Evolutionary conservation across 345 rosid species (phyloP).

Genomic region (Pistacia integerrima): DNA sequence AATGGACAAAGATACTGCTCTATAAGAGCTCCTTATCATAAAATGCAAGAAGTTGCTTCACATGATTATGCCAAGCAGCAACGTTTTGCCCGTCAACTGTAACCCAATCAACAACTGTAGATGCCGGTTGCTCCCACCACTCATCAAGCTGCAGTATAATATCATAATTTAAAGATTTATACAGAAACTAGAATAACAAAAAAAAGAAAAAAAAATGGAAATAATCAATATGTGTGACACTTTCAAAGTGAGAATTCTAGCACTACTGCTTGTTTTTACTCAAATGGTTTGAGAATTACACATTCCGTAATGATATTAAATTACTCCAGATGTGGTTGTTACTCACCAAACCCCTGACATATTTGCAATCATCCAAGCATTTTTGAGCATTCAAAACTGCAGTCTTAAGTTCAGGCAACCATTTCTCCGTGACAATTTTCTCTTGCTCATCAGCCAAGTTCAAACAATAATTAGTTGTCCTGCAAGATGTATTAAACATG

Average conservation of each 20-base stretch:
- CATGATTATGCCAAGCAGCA: constrained; percentile 87
- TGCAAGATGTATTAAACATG: constrained; percentile 31
- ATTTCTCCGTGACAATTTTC: constrained; percentile 62
- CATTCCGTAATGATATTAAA: not conserved
- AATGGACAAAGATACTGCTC: constrained; percentile 3
- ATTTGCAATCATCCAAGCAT: constrained; percentile 73
- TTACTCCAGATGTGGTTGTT: constrained; percentile 1
- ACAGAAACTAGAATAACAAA: constrained; percentile 5
- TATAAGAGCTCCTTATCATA: constrained; percentile 68
- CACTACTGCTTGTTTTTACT: not conserved
- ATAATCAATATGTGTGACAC: not conserved
- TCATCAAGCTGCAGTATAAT: constrained; percentile 66
- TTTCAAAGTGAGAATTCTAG: not conserved
- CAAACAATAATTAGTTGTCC: constrained; percentile 79
- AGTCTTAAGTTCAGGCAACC: constrained; percentile 87
- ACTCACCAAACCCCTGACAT: constrained; percentile 84
- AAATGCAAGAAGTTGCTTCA: constrained; percentile 84
- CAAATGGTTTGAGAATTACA: not conserved
- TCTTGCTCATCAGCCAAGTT: constrained; percentile 87
- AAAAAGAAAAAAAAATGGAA: not conserved
- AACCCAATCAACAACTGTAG: constrained; percentile 88
- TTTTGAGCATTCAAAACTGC: constrained; percentile 71
- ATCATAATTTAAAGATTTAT: constrained; percentile 2
- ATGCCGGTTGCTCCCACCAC: constrained; percentile 99
- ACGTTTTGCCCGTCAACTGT: constrained; percentile 83